Evolutionary conservation across 495 filamentous ascomycete species (phyloP).

Genomic region (Zalerion maritima): DNA sequence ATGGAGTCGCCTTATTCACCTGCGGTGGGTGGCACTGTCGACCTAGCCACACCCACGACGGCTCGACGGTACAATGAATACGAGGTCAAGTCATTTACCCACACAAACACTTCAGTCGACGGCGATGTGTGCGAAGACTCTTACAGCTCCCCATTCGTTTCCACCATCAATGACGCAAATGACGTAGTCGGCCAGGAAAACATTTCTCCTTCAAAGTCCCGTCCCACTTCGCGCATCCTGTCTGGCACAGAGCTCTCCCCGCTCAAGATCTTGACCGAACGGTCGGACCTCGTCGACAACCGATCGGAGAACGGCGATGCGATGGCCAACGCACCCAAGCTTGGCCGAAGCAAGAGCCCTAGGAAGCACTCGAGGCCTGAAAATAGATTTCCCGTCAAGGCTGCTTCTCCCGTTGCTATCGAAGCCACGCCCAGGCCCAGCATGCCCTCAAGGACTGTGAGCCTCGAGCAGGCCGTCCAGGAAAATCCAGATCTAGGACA

Average conservation of each 20-base stretch:
- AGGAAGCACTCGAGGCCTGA: constrained; percentile 34
- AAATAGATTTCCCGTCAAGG: constrained; percentile 38
- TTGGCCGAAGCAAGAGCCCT: constrained; percentile 22
- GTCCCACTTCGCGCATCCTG: constrained; percentile 29
- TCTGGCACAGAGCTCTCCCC: constrained; percentile 34
- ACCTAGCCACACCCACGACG: constrained; percentile 18
- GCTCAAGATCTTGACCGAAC: constrained; percentile 28
- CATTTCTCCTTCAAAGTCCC: constrained; percentile 21
- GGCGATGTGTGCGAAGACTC: constrained; percentile 8
- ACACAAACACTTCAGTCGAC: constrained; percentile 2
- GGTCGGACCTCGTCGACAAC: constrained; percentile 2
- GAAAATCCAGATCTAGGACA: constrained; percentile 26
- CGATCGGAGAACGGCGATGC: too few relatives aligned
- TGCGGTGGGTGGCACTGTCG: constrained; percentile 19
- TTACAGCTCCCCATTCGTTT: constrained; percentile 15
- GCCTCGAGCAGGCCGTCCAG: constrained; percentile 27
- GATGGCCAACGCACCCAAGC: constrained; percentile 9
- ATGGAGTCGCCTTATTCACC: constrained; percentile 26
- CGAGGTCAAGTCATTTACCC: constrained; percentile 11
- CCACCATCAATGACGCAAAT: constrained; percentile 15
- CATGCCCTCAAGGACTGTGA: constrained; percentile 20
- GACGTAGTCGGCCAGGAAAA: constrained; percentile 17
- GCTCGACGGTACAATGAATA: constrained; percentile 11
- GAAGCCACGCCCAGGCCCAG: constrained; percentile 10
- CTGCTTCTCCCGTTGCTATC: constrained; percentile 14